Evolutionary conservation across 768 basidiomycete genomes (phyloP).

Genomic region (Phanerodontia chrysosporium): DNA sequence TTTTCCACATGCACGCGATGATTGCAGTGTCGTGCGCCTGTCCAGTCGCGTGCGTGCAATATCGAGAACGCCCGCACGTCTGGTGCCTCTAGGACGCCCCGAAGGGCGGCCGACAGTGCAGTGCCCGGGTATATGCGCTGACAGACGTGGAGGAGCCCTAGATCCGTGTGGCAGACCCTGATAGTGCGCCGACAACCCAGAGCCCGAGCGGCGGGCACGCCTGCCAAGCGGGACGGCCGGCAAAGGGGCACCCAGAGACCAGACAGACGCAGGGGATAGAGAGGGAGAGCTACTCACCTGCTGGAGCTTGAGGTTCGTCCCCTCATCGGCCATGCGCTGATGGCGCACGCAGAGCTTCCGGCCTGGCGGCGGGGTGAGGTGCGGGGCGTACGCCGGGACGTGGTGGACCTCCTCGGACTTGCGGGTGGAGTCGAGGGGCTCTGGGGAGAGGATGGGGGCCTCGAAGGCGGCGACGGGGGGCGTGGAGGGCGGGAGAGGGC

Average conservation of each 20-base stretch:
- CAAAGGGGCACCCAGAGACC: too few relatives aligned
- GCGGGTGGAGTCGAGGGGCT: not conserved
- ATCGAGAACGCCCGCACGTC: not conserved
- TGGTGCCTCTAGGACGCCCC: not conserved
- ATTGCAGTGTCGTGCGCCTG: not conserved
- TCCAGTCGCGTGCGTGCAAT: not conserved
- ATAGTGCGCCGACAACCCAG: too few relatives aligned
- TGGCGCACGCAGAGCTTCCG: conserved; percentile 90
- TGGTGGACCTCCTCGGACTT: not conserved
- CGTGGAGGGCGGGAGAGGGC: conserved; percentile 19
- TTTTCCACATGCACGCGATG: not conserved
- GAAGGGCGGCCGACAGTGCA: too few relatives aligned
- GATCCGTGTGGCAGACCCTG: too few relatives aligned
- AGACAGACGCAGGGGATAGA: not conserved
- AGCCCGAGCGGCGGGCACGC: too few relatives aligned
- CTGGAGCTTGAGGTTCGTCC: conserved; percentile 88
- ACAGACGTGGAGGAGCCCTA: too few relatives aligned
- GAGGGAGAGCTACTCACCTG: conserved; percentile 48
- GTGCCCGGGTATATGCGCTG: too few relatives aligned
- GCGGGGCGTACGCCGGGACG: not conserved
- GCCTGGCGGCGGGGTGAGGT: conserved; percentile 33
- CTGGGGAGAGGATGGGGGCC: conserved; percentile 17
- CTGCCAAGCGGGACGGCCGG: too few relatives aligned
- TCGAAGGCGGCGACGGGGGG: conserved; percentile 24
- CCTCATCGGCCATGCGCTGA: conserved; percentile 95